Conservation (phyloP, 345 rosid genomes). For the Arabidopsis arenosa region DNA sequence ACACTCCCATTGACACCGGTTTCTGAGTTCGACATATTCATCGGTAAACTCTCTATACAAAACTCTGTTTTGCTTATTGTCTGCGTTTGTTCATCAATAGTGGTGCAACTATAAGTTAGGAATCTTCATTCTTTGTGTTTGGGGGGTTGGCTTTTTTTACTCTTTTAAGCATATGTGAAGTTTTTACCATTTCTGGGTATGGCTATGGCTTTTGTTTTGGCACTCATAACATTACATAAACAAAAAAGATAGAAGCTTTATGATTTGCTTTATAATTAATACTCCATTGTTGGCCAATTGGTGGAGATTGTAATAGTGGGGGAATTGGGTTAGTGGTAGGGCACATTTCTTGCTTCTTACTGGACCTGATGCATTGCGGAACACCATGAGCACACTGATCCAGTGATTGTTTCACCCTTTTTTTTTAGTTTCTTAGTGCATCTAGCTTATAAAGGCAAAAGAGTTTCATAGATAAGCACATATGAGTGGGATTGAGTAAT, state of each 20-base stretch:
- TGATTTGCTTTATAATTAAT: not conserved
- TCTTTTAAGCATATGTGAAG: not conserved
- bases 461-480: not conserved
- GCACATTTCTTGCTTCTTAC: constrained; percentile 12
- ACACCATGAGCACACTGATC: constrained; percentile 6
- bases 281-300: constrained; percentile 1
- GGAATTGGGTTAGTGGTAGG: constrained; percentile 8
- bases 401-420: not conserved
- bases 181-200: not conserved
- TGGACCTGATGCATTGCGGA: constrained; percentile 14
- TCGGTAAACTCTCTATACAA: not conserved
- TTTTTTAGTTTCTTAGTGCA: not conserved
- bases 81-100: not conserved
- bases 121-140: not conserved
- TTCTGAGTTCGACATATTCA: not conserved
- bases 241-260: constrained; percentile 9
- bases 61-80: not conserved
- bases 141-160: not conserved
- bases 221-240: not conserved
- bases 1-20: constrained; percentile 46
- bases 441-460: constrained; percentile 2
- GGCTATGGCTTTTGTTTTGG: not conserved
- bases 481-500: not conserved
- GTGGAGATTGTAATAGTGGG: constrained; percentile 25
- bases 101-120: not conserved